These are phyloP conservation scores for Collybia nuda DNA, from an alignment of 768 basidiomycete species.

Conservation along the genomic window DNA sequence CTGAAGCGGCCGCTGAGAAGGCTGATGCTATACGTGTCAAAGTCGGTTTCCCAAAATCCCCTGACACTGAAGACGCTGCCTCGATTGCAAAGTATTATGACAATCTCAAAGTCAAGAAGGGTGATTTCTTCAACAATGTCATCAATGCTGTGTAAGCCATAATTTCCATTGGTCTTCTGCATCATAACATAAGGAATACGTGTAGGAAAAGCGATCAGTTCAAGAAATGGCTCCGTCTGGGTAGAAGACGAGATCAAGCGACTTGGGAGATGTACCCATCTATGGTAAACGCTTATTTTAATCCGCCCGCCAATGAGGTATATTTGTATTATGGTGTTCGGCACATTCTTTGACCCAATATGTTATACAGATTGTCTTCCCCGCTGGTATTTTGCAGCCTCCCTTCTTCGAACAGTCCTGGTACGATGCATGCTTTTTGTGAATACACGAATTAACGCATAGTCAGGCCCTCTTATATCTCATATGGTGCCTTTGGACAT, in stretches of 20 bases:
- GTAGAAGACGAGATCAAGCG: slow-evolving; percentile 62
- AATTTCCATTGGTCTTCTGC: background rate
- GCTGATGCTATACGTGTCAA: slow-evolving; percentile 84
- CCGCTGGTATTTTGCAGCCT: slow-evolving; percentile 91
- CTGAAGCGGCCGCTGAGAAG: slow-evolving; percentile 82
- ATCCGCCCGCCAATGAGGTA: slow-evolving; percentile 86
- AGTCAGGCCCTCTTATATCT: slow-evolving; percentile 80
- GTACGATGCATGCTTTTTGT: slow-evolving; percentile 32
- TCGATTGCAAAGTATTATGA: slow-evolving; percentile 77
- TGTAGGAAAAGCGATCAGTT: slow-evolving; percentile 56
- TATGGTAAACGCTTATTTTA: slow-evolving; percentile 87
- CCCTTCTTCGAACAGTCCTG: slow-evolving; percentile 88
- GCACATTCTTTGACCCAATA: background rate
- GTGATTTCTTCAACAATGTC: slow-evolving; percentile 85
- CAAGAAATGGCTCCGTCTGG: slow-evolving; percentile 76
- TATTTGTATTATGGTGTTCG: slow-evolving; percentile 2
- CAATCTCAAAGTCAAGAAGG: slow-evolving; percentile 59
- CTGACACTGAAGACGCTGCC: slow-evolving; percentile 70
- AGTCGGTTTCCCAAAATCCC: slow-evolving; percentile 90
- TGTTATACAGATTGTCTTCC: slow-evolving; percentile 77
- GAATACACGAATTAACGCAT: slow-evolving; percentile 5
- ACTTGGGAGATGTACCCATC: slow-evolving; percentile 89
- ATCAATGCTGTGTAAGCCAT: slow-evolving; percentile 53
- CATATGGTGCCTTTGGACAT: slow-evolving; percentile 91
- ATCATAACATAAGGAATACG: background rate